These are phyloP conservation scores for Naganishia sp. DNA, from an alignment of 1,284 basidiomycete species.

Conservation along the genomic window DNA sequence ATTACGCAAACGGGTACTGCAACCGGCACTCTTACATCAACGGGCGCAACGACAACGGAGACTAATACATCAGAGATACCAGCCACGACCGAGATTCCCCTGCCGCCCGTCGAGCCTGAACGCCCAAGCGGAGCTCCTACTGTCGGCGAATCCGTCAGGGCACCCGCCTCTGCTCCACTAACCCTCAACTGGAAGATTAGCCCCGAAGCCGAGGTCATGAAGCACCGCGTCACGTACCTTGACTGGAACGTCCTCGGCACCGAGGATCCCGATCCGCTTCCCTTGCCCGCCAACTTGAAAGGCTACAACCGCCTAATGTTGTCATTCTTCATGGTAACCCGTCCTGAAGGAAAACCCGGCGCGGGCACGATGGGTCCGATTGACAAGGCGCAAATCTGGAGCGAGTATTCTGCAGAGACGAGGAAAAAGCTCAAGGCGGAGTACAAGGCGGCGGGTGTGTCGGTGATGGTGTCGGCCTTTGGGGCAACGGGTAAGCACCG, in stretches of 20 bases:
- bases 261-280: constrained; percentile 33
- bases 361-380: neutral
- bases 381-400: constrained; percentile 31
- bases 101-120: too few relatives aligned
- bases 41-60: too few relatives aligned
- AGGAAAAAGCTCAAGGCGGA: constrained; percentile 48
- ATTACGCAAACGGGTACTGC: too few relatives aligned
- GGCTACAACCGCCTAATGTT: constrained; percentile 55
- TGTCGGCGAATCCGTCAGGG: too few relatives aligned
- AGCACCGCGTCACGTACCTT: too few relatives aligned
- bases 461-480: constrained; percentile 56
- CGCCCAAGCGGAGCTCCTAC: too few relatives aligned
- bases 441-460: constrained; percentile 55
- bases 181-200: too few relatives aligned
- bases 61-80: too few relatives aligned
- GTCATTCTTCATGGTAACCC: constrained; percentile 55
- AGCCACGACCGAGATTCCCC: too few relatives aligned
- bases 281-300: constrained; percentile 40
- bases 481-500: constrained; percentile 49
- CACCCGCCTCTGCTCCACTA: too few relatives aligned
- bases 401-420: constrained; percentile 38
- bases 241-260: constrained; percentile 13
- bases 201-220: too few relatives aligned
- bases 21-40: too few relatives aligned
- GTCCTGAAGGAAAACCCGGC: neutral